Evolutionary conservation across 2,329 filamentous ascomycete species (phyloP), one percentile per base, ranked within the genome.

Genomic region (Trichoderma sp.): DNA sequence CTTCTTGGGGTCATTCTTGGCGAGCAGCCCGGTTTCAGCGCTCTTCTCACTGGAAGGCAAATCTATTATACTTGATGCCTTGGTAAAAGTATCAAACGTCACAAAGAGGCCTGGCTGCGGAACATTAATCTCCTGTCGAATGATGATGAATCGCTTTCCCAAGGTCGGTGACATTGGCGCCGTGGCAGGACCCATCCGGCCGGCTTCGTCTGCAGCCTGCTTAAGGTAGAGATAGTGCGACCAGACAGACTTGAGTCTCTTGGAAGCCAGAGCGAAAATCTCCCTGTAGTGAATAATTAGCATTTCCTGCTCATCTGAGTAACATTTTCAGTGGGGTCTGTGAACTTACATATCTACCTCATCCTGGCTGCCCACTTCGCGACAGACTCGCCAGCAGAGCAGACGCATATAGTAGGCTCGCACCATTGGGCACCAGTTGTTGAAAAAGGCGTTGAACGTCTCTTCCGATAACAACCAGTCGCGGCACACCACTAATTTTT

Each of bases 381-480:
- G 86, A 72, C 91, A 95, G 59, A 97, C 83, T 70, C 94, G 88
- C 94, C 94, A 97, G 79, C 93, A 97, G 26, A 97, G 80, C 60
- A 97, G 82, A 58, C 94, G 92, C 87, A 97, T 96, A 77, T 91
- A 97, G 78, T 97, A 97, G 16, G 93, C 91, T 70, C 94, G 88
- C 26, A 97, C 93, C 94, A 97, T 97, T 0, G 94, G 93, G 75
- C 93, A 97, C 94, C 94, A 97, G 75, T 97, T 93, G 76, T 91
- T 95, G 81, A 97, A 97, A 70, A 93, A 89, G 70, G 87, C 88
- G 75, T 92, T 89, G 77, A 97, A 97, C 2, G 91, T 86, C 30
- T 89, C 84, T 66, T 91, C 89, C 7, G 89, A 86, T 14, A 97
- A 82, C 49, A 97, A 81, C 83, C 96, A 94, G 26, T 89, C 87